Conservation (phyloP, 163 green algal species). For the Chlamydomonas reinhardtii region DNA sequence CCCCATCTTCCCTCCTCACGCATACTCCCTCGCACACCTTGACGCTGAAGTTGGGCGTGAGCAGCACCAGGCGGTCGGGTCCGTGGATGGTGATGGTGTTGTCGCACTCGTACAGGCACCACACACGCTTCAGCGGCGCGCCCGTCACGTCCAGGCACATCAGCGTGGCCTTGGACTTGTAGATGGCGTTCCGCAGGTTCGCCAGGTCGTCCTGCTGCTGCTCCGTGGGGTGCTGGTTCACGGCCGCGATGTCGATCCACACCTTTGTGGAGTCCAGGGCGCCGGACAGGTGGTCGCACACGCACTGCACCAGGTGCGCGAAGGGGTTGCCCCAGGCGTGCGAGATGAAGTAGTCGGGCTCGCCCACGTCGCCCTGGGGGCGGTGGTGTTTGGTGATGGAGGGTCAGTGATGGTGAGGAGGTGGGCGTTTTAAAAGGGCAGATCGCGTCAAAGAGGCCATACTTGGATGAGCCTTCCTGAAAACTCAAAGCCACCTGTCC, state of each 20-base stretch:
- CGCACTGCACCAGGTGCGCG: conserved; percentile 40
- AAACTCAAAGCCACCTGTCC: too few relatives aligned
- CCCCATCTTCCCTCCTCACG: too few relatives aligned
- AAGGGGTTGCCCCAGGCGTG: conserved; percentile 49
- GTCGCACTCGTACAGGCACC: conserved; percentile 53
- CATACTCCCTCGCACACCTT: neutral
- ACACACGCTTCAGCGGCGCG: conserved; percentile 42
- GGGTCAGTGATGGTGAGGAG: neutral
- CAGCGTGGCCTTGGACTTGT: conserved; percentile 45
- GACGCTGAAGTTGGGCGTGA: conserved; percentile 42
- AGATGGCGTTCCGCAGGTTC: conserved; percentile 47
- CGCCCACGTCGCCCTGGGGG: conserved; percentile 36
- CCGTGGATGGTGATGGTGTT: conserved; percentile 50
- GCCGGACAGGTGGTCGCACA: conserved; percentile 41
- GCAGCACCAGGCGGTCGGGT: conserved; percentile 37
- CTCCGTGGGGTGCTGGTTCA: conserved; percentile 46
- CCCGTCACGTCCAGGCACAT: conserved; percentile 47
- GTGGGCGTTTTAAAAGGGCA: too few relatives aligned
- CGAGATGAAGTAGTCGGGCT: conserved; percentile 49
- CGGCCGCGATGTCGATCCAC: conserved; percentile 43
- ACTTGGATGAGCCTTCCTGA: too few relatives aligned
- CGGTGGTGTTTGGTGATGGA: too few relatives aligned
- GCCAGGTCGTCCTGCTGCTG: conserved; percentile 50
- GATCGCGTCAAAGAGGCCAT: too few relatives aligned
- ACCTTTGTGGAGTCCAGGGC: conserved; percentile 36